Percentiles rank a stretch among this genome's conserved stretches.
phyloP scores from a whole-genome alignment of 129 eudicot species.

The Cynara cardunculus region DNA sequence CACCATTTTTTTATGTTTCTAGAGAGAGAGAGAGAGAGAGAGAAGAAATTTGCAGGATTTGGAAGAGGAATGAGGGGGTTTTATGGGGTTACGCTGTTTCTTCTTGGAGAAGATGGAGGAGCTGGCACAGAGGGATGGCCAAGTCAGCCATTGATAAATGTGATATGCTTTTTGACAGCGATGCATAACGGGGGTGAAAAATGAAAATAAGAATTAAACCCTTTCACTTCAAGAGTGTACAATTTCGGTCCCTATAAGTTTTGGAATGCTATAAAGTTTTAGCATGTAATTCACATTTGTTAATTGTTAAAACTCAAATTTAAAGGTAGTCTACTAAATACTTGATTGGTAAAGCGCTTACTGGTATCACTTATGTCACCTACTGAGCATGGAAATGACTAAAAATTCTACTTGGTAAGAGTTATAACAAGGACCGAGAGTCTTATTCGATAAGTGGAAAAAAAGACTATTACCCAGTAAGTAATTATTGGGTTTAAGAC shows the following conservation, averaged over 20 bases:
- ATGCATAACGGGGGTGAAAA: constrained; percentile 10
- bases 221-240: background rate
- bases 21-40: background rate
- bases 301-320: too few species aligned
- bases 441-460: too few species aligned
- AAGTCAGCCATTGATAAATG: constrained; percentile 32
- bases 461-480: too few species aligned
- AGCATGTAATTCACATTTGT: too few species aligned
- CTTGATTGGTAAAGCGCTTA: too few species aligned
- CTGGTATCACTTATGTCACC: too few species aligned
- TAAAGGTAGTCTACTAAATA: too few species aligned
- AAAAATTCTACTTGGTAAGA: too few species aligned
- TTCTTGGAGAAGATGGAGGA: constrained; percentile 31
- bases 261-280: background rate
- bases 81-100: constrained; percentile 34
- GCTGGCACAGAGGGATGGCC: constrained; percentile 41
- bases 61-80: constrained; percentile 16
- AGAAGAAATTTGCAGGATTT: constrained; percentile 15
- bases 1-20: background rate
- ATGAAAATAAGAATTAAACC: background rate
- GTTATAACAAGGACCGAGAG: too few species aligned
- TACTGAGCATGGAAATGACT: too few species aligned
- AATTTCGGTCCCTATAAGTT: constrained; percentile 6
- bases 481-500: too few species aligned
- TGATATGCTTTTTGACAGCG: constrained; percentile 26